A percentile compares a stretch with the other conserved stretches of the same genome.
Evolutionary conservation across 225 moss, liverwort and hornwort genomes (phyloP).

Genomic region (Marchantia polymorpha): DNA sequence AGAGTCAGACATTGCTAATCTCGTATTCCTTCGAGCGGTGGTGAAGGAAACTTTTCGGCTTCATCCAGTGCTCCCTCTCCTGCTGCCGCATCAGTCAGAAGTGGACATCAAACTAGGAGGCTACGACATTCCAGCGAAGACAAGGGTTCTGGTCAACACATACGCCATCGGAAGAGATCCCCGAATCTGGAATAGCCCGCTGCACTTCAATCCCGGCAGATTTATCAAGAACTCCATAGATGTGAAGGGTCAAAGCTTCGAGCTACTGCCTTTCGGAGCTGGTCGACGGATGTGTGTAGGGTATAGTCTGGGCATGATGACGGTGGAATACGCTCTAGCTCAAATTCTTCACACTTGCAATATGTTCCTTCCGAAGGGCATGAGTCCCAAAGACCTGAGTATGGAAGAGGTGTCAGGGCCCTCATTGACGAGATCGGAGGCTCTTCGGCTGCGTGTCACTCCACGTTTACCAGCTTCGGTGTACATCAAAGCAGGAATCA

Average conservation of each 20-base stretch:
- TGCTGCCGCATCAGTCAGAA: conserved; percentile 13
- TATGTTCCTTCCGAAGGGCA: neutral
- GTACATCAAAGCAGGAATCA: neutral
- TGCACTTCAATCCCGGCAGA: conserved; percentile 21
- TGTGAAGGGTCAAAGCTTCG: conserved; percentile 4
- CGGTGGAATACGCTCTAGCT: conserved; percentile 12
- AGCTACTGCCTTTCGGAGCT: conserved; percentile 18
- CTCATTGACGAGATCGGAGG: neutral
- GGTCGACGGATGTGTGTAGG: conserved; percentile 20
- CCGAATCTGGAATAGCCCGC: conserved; percentile 1
- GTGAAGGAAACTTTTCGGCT: conserved; percentile 22
- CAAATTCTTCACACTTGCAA: conserved; percentile 13
- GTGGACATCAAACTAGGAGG: conserved; percentile 13
- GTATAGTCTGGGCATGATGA: neutral
- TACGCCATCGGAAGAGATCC: conserved; percentile 17
- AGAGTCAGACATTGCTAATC: conserved; percentile 9
- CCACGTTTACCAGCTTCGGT: neutral
- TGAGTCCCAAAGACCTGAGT: neutral
- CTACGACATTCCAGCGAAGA: conserved; percentile 3
- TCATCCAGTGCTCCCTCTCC: conserved; percentile 14
- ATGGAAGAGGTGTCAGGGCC: neutral
- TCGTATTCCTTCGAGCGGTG: conserved; percentile 1
- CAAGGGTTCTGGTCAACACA: conserved; percentile 7
- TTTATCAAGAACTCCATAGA: conserved; percentile 8
- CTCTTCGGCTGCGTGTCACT: neutral